These are phyloP conservation scores for Apiospora hydei DNA, from an alignment of 2,329 filamentous ascomycete species.

Conservation along the genomic window DNA sequence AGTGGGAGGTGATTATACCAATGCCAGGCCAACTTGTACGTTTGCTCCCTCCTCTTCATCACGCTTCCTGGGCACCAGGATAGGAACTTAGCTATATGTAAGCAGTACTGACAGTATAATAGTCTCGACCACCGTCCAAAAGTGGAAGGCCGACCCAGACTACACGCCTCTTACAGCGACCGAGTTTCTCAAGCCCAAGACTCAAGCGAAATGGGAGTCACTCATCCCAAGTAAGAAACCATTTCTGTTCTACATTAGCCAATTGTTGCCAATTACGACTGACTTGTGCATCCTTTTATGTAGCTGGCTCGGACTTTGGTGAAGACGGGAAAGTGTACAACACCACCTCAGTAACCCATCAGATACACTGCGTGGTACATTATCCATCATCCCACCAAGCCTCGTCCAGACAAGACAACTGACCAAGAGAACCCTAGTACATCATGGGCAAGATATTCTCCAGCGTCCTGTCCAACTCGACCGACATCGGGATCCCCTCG, in stretches of 20 bases:
- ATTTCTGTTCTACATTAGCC: background rate
- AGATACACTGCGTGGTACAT: conserved; percentile 46
- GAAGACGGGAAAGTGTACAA: conserved; percentile 45
- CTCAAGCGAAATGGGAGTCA: conserved; percentile 45
- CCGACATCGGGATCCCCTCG: conserved; percentile 33
- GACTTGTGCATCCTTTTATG: background rate
- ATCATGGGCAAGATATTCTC: conserved; percentile 46
- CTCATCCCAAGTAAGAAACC: conserved; percentile 43
- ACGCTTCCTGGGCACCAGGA: too few species aligned
- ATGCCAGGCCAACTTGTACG: background rate
- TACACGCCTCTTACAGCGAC: conserved; percentile 47
- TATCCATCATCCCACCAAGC: too few species aligned
- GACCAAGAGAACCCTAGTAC: conserved; percentile 32
- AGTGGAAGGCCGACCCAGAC: conserved; percentile 44
- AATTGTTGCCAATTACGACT: background rate
- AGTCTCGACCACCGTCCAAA: conserved; percentile 43
- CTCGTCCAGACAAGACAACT: background rate
- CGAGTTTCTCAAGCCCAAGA: conserved; percentile 46
- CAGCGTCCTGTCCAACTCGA: conserved; percentile 32
- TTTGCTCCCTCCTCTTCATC: too few species aligned
- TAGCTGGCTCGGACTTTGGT: conserved; percentile 46
- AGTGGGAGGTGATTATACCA: background rate
- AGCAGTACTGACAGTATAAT: background rate
- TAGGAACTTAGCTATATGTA: too few species aligned
- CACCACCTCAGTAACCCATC: conserved; percentile 47